phyloP scores from a whole-genome alignment of 352 stramenopile genomes.

The Globisporangium echinulatum region DNA sequence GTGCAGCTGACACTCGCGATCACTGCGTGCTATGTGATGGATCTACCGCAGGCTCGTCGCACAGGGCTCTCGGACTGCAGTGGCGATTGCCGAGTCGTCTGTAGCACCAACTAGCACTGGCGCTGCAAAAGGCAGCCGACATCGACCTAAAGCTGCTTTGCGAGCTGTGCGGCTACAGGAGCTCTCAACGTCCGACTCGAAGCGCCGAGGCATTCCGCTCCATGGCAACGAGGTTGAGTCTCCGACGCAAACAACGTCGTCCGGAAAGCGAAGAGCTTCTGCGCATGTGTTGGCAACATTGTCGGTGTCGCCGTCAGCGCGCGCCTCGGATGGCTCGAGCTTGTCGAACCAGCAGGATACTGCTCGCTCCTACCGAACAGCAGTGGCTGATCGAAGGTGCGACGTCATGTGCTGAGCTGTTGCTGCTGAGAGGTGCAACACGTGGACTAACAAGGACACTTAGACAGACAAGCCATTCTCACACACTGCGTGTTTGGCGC shows the following conservation, averaged over 20 bases:
- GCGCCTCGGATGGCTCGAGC: neutral
- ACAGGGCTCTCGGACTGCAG: neutral
- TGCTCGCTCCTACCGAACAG: neutral
- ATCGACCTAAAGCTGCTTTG: neutral
- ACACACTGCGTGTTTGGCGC: neutral
- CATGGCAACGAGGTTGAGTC: neutral
- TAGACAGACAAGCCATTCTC: no score
- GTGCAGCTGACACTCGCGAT: no score
- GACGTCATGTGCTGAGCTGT: no score
- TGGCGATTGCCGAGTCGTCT: no score
- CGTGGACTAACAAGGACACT: no score
- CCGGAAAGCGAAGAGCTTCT: neutral
- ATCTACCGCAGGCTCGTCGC: neutral
- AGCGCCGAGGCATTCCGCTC: neutral
- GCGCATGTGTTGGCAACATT: neutral
- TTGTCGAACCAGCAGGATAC: constrained; percentile 31
- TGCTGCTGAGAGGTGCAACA: no score
- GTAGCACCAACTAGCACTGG: neutral
- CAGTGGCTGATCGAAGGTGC: no score
- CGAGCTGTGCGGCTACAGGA: neutral
- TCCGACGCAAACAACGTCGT: neutral
- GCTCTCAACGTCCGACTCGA: neutral
- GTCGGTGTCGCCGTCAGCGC: neutral
- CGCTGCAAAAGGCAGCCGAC: neutral
- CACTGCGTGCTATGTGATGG: neutral